phyloP scores from a whole-genome alignment of 805 yeast species.

The Priceomyces haplophilus region DNA sequence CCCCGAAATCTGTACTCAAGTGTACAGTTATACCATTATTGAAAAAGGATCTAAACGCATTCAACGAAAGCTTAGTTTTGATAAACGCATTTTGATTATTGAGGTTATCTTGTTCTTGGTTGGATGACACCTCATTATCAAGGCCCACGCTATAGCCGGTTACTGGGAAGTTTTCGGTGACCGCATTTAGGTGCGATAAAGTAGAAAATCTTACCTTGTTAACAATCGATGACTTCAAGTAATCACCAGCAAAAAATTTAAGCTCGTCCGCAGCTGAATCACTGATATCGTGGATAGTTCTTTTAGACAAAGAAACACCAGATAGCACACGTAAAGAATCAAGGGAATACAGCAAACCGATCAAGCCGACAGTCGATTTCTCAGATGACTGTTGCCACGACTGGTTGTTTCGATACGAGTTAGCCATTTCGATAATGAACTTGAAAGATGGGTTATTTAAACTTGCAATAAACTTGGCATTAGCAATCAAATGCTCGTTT shows the following conservation, averaged over 20 bases:
- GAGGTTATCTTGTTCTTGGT: constrained; percentile 26
- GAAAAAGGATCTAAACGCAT: constrained; percentile 41
- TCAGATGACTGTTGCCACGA: constrained; percentile 53
- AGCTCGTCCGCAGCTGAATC: constrained; percentile 50
- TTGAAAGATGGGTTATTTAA: constrained; percentile 47
- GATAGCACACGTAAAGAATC: constrained; percentile 27
- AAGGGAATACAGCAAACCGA: constrained; percentile 46
- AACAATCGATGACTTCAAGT: constrained; percentile 33
- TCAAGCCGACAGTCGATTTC: constrained; percentile 47
- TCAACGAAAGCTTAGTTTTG: constrained; percentile 31
- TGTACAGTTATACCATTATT: constrained; percentile 49
- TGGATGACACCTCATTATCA: constrained; percentile 48
- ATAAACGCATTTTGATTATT: constrained; percentile 24
- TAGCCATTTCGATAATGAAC: constrained; percentile 31
- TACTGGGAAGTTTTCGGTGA: constrained; percentile 35
- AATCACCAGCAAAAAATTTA: constrained; percentile 32
- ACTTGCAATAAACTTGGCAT: constrained; percentile 41
- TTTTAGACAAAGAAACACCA: constrained; percentile 61
- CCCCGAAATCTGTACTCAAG: constrained; percentile 52
- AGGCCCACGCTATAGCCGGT: constrained; percentile 61
- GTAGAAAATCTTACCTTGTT: constrained; percentile 22
- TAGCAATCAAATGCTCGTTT: constrained; percentile 45
- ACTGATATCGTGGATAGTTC: constrained; percentile 50
- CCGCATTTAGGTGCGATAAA: constrained; percentile 18
- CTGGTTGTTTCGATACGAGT: constrained; percentile 43